phyloP scores from a whole-genome alignment of 139 green algal genomes.

The Coelastrella sp. region DNA sequence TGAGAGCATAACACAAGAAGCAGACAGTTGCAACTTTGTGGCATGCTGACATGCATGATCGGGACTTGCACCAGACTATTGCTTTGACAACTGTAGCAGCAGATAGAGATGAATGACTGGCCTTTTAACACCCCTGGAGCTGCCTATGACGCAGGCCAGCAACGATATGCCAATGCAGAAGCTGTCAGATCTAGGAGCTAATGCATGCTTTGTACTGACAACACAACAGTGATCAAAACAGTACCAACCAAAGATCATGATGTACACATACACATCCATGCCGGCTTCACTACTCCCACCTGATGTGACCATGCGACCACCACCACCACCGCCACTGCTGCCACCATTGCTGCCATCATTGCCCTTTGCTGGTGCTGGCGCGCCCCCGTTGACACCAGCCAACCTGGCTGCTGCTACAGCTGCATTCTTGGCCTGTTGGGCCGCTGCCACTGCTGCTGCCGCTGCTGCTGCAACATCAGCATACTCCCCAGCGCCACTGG shows the following conservation, averaged over 20 bases:
- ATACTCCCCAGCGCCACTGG: neutral
- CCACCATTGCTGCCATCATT: neutral
- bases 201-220: too few relatives aligned
- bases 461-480: conserved; percentile 31
- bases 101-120: too few relatives aligned
- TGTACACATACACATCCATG: neutral
- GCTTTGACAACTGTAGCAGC: too few relatives aligned
- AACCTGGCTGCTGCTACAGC: conserved; percentile 50
- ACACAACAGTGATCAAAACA: neutral
- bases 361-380: neutral
- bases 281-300: neutral
- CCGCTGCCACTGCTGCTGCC: conserved; percentile 39
- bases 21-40: too few relatives aligned
- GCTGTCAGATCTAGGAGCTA: too few relatives aligned
- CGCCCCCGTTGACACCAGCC: neutral
- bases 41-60: too few relatives aligned
- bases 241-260: neutral
- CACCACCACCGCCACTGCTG: conserved; percentile 11
- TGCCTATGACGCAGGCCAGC: too few relatives aligned
- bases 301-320: neutral
- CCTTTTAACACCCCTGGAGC: too few relatives aligned
- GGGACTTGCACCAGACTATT: too few relatives aligned
- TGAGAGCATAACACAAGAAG: too few relatives aligned
- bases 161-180: too few relatives aligned
- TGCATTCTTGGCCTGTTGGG: conserved; percentile 41